A percentile compares a stretch with the other conserved stretches of the same genome.
Evolutionary conservation across 2,329 filamentous ascomycete species (phyloP).

Genomic region (Verruconis gallopava): DNA sequence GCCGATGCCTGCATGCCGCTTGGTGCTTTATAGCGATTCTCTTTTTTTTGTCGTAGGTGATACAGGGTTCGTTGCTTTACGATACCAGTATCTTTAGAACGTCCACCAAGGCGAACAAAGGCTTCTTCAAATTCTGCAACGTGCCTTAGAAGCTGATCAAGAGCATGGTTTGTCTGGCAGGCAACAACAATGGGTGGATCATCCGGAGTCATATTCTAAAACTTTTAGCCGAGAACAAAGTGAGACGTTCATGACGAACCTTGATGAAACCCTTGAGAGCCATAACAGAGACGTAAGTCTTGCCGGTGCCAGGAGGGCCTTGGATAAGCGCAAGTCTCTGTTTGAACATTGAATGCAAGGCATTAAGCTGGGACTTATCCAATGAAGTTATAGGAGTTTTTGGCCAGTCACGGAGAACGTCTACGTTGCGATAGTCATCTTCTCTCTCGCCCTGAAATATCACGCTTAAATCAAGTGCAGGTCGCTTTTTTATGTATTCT

Average conservation of each 20-base stretch:
- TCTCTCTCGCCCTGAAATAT: slow-evolving; percentile 23
- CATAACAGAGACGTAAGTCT: slow-evolving; percentile 69
- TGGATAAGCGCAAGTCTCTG: slow-evolving; percentile 65
- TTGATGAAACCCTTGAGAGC: slow-evolving; percentile 53
- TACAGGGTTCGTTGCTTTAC: slow-evolving; percentile 56
- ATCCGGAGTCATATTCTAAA: slow-evolving; percentile 16
- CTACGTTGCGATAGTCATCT: slow-evolving; percentile 30
- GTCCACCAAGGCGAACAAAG: slow-evolving; percentile 55
- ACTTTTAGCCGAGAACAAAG: slow-evolving; percentile 26
- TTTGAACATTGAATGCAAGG: slow-evolving; percentile 56
- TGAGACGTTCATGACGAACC: too few relatives aligned
- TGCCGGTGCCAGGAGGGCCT: slow-evolving; percentile 68
- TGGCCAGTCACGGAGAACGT: slow-evolving; percentile 46
- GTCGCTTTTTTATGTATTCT: slow-evolving; percentile 37
- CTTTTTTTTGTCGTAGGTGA: background rate
- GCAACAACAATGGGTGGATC: slow-evolving; percentile 64
- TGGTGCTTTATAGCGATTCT: background rate
- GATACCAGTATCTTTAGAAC: slow-evolving; percentile 48
- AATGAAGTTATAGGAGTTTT: slow-evolving; percentile 34
- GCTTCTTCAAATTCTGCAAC: slow-evolving; percentile 48
- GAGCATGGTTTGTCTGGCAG: slow-evolving; percentile 80
- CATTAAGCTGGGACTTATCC: slow-evolving; percentile 58
- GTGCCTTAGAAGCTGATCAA: slow-evolving; percentile 66
- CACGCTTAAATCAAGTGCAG: slow-evolving; percentile 37
- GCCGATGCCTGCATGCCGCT: background rate